A percentile compares a stretch with the other conserved stretches of the same genome.
Evolutionary conservation across 352 stramenopile species (phyloP).

Genomic region (Elongisporangium anandrum): DNA sequence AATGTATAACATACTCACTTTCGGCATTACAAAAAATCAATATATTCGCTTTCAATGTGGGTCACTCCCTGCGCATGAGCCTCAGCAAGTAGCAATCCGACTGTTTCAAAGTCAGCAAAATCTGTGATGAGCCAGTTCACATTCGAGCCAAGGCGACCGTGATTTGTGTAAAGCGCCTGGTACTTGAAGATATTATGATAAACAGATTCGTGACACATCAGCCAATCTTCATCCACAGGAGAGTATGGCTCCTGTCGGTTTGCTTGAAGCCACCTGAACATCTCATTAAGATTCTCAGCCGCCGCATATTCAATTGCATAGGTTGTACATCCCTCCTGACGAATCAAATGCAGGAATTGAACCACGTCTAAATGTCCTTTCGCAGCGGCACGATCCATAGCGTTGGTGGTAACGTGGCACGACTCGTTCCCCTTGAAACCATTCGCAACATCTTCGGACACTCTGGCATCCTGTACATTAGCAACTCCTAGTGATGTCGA

Average conservation of each 20-base stretch:
- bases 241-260: background rate
- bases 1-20: too few species aligned
- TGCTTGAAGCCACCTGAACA: constrained; percentile 35
- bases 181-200: constrained; percentile 13
- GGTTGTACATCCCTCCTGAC: constrained; percentile 32
- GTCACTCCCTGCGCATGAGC: too few species aligned
- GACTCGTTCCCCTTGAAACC: constrained; percentile 40
- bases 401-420: constrained; percentile 30
- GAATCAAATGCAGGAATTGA: constrained; percentile 40
- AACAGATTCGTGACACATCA: constrained; percentile 1
- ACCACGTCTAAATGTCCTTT: constrained; percentile 48
- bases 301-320: constrained; percentile 22
- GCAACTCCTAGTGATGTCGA: too few species aligned
- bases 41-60: too few species aligned
- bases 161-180: constrained; percentile 32
- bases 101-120: too few species aligned
- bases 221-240: too few species aligned
- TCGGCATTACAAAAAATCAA: too few species aligned
- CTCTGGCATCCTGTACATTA: too few species aligned
- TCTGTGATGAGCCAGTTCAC: too few species aligned
- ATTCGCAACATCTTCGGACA: too few species aligned
- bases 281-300: constrained; percentile 25
- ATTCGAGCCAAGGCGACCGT: background rate
- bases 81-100: too few species aligned
- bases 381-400: constrained; percentile 37